phyloP scores from a whole-genome alignment of 2,329 filamentous ascomycete genomes.

The Metarhizium guizhouense region DNA sequence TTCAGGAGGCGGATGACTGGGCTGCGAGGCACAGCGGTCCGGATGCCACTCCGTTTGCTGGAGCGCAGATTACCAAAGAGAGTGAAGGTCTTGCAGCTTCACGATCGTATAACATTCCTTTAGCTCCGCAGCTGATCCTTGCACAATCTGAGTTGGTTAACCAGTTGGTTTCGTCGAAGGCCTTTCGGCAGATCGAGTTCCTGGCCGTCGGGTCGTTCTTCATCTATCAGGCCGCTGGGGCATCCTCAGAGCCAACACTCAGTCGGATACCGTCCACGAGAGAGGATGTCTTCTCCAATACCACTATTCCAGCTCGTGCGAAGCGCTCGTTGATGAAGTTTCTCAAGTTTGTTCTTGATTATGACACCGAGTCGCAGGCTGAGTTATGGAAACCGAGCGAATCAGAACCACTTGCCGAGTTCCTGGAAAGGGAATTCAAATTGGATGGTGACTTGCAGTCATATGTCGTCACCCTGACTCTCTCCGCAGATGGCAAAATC shows the following conservation, averaged over 20 bases:
- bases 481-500: slow-evolving; percentile 58
- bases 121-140: slow-evolving; percentile 83
- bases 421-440: slow-evolving; percentile 54
- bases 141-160: slow-evolving; percentile 69
- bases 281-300: slow-evolving; percentile 83
- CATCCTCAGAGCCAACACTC: slow-evolving; percentile 31
- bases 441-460: slow-evolving; percentile 60
- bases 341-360: slow-evolving; percentile 74
- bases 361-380: slow-evolving; percentile 46
- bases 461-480: slow-evolving; percentile 56
- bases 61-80: slow-evolving; percentile 26
- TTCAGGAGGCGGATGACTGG: slow-evolving; percentile 76
- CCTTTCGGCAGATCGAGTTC: slow-evolving; percentile 86
- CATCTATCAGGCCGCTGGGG: slow-evolving; percentile 47
- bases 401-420: slow-evolving; percentile 44
- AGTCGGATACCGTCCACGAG: slow-evolving; percentile 76
- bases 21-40: slow-evolving; percentile 30
- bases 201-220: slow-evolving; percentile 90
- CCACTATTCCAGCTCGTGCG: slow-evolving; percentile 64
- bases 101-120: slow-evolving; percentile 70
- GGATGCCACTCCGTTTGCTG: slow-evolving; percentile 16
- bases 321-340: slow-evolving; percentile 92
- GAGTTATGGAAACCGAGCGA: slow-evolving; percentile 52
- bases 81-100: slow-evolving; percentile 44
- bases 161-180: slow-evolving; percentile 78